Conservation (phyloP, 371 early-diverging fungal genomes). For the Mucor circinelloides region DNA sequence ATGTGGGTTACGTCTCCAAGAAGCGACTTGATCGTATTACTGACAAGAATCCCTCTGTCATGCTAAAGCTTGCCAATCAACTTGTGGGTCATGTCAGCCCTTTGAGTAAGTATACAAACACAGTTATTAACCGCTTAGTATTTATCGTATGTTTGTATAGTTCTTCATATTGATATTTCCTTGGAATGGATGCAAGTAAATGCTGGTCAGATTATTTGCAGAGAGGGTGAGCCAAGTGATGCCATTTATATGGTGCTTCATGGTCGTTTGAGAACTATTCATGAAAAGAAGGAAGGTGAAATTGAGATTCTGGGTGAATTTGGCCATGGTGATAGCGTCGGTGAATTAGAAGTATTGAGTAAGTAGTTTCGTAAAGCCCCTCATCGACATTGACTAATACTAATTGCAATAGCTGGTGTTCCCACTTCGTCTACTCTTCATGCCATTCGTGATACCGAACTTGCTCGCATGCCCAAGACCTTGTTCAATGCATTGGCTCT, state of each 20-base stretch:
- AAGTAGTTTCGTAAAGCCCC: no score
- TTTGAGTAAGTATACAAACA: slow-evolving; percentile 54
- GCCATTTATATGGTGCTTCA: slow-evolving; percentile 92
- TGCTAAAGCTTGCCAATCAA: slow-evolving; percentile 88
- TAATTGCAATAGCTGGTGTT: slow-evolving; percentile 51
- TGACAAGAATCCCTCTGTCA: slow-evolving; percentile 80
- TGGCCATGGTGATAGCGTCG: slow-evolving; percentile 93
- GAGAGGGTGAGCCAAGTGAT: slow-evolving; percentile 84
- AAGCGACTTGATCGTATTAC: slow-evolving; percentile 79
- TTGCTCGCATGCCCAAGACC: slow-evolving; percentile 94
- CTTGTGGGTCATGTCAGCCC: slow-evolving; percentile 83
- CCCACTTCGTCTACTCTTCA: slow-evolving; percentile 89
- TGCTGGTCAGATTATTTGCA: slow-evolving; percentile 91
- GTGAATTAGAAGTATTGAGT: slow-evolving; percentile 93
- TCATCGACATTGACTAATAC: neutral
- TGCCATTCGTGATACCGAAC: slow-evolving; percentile 96
- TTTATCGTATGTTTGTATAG: slow-evolving; percentile 20
- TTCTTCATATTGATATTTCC: slow-evolving; percentile 92
- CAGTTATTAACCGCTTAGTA: neutral
- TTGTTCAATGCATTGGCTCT: slow-evolving; percentile 90
- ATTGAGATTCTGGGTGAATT: slow-evolving; percentile 91
- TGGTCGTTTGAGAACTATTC: slow-evolving; percentile 90
- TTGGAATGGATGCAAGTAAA: slow-evolving; percentile 95
- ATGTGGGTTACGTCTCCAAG: slow-evolving; percentile 87
- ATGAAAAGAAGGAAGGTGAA: slow-evolving; percentile 62